Evolutionary conservation across 768 basidiomycete genomes (phyloP), one percentile per base, ranked within the genome.

Genomic region (Suillus placidus): DNA sequence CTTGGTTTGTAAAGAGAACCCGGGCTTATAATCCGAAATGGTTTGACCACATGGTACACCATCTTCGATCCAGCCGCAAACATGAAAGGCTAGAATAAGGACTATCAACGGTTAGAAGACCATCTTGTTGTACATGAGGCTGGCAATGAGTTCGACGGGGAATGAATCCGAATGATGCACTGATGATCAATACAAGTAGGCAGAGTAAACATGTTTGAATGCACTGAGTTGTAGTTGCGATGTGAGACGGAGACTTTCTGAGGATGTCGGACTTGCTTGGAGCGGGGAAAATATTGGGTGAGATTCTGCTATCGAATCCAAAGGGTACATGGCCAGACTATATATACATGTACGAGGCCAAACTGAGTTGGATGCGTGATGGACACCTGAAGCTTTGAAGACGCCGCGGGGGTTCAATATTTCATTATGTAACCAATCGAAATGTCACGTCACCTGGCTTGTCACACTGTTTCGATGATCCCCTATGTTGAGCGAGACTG

Each of bases 381-480:
- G 26, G 26, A 26, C 26, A 26, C 26, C 26, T 26, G 26, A 26
- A n/a, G n/a, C n/a, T n/a, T n/a, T n/a, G n/a, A n/a, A n/a, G n/a
- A n/a, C n/a, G n/a, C n/a, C n/a, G n/a, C n/a, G n/a, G n/a, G n/a
- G n/a, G n/a, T n/a, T n/a, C n/a, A 26, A 26, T 26, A 2, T 26
- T 26, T 26, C 26, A 26, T 26, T 26, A 26, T 26, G 26, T 26
- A 26, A 26, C 26, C 26, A 2, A 26, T 26, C n/a, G 35, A 23
- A n/a, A 37, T 37, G 55, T 57, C 55, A 57, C 55, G n/a, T 56
- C 55, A 35, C 55, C 12, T 37, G n/a, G 35, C 55, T 37, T 35
- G 55, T 56, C 55, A 56, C 54, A 12, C 32, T 35, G n/a, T 23
- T 23, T 23, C 47, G 16, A 32, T 26, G 52, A 54, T 55, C 54